Percentiles rank a stretch among this genome's conserved stretches.
Conservation (phyloP, 257 asterid species). For the Striga asiatica region DNA sequence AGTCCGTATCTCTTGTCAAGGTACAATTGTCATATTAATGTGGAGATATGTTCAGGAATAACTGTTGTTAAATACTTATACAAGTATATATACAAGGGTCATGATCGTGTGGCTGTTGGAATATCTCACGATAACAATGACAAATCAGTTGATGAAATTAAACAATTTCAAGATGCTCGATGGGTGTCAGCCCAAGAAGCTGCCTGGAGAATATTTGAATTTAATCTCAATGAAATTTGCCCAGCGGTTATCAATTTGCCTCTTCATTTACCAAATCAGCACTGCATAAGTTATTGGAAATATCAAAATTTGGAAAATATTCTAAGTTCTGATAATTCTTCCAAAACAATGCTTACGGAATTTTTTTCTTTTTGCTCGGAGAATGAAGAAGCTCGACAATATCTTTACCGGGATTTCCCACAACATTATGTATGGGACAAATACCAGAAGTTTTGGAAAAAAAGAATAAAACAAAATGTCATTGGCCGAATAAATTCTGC, state of each 20-base stretch:
- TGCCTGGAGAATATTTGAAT: neutral
- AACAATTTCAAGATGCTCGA: neutral
- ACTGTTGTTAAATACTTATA: conserved; percentile 7
- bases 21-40: neutral
- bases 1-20: neutral
- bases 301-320: neutral
- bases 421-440: conserved; percentile 1
- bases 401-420: neutral
- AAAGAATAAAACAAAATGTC: neutral
- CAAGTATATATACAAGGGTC: conserved; percentile 12
- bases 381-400: neutral
- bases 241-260: neutral
- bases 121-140: neutral
- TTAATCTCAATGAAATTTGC: neutral
- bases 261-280: neutral
- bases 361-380: neutral
- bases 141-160: neutral
- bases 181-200: neutral
- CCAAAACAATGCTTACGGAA: neutral
- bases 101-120: neutral
- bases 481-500: neutral
- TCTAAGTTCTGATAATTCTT: neutral
- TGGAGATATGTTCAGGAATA: neutral
- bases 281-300: neutral
- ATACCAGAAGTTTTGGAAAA: neutral